These are phyloP conservation scores for Quercus lobata DNA, from an alignment of 331 rosid species.

Conservation along the genomic window DNA sequence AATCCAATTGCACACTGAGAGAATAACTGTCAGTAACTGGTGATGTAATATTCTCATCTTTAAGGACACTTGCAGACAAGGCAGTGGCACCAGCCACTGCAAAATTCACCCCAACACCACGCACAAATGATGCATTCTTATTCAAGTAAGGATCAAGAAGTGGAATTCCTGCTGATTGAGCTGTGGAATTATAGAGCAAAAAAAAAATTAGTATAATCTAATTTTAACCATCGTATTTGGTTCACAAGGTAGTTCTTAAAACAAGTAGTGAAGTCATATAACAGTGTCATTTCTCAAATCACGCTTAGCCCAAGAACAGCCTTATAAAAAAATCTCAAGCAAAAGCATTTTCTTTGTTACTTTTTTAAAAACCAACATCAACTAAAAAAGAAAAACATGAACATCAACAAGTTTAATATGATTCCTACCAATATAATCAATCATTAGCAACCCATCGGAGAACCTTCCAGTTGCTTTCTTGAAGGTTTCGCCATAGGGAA, in stretches of 20 bases:
- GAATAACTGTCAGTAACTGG: not conserved
- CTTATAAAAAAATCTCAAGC: too few relatives aligned
- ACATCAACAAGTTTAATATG: not conserved
- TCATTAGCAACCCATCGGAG: constrained; percentile 17
- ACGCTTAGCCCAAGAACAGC: too few relatives aligned
- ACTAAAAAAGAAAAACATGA: not conserved
- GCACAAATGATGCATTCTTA: not conserved
- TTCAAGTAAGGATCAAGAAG: constrained; percentile 8
- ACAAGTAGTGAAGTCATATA: too few relatives aligned
- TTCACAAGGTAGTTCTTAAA: too few relatives aligned
- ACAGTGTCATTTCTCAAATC: too few relatives aligned
- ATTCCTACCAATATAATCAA: constrained; percentile 12
- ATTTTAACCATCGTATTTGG: too few relatives aligned
- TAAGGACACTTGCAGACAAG: not conserved
- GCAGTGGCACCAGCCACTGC: not conserved
- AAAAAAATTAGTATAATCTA: not conserved
- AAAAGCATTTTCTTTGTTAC: not conserved
- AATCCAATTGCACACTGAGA: constrained; percentile 3
- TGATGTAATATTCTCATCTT: not conserved
- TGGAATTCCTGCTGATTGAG: not conserved
- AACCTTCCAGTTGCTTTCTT: constrained; percentile 10
- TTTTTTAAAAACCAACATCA: not conserved
- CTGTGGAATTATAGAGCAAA: not conserved
- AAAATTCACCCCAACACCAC: constrained; percentile 7
- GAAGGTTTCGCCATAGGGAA: constrained; percentile 24